Evolutionary conservation across 169 alveolate species (phyloP).

Genomic region (Toxoplasma gondii): DNA sequence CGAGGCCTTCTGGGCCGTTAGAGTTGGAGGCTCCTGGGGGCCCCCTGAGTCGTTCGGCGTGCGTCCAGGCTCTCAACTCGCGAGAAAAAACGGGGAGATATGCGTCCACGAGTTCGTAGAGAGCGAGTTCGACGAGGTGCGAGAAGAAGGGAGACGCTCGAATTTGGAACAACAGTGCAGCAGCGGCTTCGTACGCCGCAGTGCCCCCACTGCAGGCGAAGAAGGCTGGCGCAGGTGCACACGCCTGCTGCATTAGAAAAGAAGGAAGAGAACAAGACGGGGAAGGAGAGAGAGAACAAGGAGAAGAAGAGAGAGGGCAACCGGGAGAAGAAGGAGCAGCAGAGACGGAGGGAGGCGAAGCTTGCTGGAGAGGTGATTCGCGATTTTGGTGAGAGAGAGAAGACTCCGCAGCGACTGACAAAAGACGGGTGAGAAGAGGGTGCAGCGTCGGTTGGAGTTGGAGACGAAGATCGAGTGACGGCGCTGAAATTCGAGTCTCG

Average conservation of each 20-base stretch:
- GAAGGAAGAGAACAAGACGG: background rate
- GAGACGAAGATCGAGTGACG: background rate
- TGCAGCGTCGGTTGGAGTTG: slow-evolving; percentile 8
- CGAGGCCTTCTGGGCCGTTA: no score
- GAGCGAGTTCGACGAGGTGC: slow-evolving; percentile 24
- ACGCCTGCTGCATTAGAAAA: no score
- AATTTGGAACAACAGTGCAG: background rate
- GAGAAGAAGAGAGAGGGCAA: background rate
- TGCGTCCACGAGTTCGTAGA: background rate
- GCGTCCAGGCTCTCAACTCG: background rate
- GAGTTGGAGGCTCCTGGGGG: no score
- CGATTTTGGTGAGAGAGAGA: no score
- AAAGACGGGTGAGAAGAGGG: background rate
- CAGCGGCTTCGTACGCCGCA: background rate
- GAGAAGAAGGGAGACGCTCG: slow-evolving; percentile 5
- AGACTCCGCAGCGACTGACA: background rate
- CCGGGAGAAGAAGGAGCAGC: background rate
- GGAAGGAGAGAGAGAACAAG: background rate
- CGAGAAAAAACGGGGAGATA: background rate
- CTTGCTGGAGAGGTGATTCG: no score
- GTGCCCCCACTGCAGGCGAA: background rate
- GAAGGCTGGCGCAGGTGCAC: background rate
- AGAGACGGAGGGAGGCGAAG: background rate
- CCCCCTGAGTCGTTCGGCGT: background rate
- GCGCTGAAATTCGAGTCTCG: background rate